phyloP scores from a whole-genome alignment of 2,329 filamentous ascomycete genomes.

The Beauveria sp. region DNA sequence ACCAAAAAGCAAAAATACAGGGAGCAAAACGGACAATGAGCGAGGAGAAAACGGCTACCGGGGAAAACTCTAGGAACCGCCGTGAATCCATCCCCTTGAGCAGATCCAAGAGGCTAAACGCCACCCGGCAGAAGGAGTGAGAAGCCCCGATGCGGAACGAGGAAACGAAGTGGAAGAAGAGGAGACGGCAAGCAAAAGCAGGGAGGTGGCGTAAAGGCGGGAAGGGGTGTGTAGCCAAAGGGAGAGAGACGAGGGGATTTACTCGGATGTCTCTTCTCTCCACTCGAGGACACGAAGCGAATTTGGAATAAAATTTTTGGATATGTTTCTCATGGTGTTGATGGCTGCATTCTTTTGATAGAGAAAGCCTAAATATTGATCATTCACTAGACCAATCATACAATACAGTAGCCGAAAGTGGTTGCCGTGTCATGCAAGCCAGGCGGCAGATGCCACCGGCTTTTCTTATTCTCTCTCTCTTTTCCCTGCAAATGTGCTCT shows the following conservation, averaged over 20 bases:
- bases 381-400: background rate
- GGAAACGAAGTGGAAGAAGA: background rate
- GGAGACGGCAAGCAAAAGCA: background rate
- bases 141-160: too few species aligned
- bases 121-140: too few species aligned
- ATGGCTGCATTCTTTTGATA: too few species aligned
- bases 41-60: too few species aligned
- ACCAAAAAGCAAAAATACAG: background rate
- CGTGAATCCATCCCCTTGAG: too few species aligned
- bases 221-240: background rate
- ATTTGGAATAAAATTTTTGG: background rate
- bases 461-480: background rate
- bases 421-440: background rate
- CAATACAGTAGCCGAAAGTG: background rate
- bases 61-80: too few species aligned
- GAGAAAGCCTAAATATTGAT: background rate
- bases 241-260: background rate
- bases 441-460: background rate
- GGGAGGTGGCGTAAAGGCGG: constrained; percentile 1
- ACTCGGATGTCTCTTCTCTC: background rate
- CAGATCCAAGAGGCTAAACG: too few species aligned
- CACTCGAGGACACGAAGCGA: background rate
- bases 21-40: background rate
- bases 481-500: background rate
- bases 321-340: background rate